Conservation (phyloP, 2,329 filamentous ascomycete species). For the Phoma sp. region DNA sequence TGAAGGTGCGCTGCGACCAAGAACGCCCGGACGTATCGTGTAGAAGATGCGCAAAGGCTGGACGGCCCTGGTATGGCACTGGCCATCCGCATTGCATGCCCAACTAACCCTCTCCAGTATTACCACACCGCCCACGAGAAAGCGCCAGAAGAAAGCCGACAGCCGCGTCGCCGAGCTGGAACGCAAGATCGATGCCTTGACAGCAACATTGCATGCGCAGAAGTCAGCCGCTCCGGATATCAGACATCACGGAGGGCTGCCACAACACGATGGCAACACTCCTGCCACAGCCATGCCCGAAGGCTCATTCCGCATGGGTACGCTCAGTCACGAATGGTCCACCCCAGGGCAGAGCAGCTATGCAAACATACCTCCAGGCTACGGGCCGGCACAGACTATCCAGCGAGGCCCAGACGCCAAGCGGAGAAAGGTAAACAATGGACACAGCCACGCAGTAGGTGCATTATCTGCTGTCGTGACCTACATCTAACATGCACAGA, state of each 20-base stretch:
- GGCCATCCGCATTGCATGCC: background rate
- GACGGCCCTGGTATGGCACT: slow-evolving; percentile 75
- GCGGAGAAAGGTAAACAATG: slow-evolving; percentile 39
- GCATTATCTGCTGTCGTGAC: background rate
- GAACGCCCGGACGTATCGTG: slow-evolving; percentile 68
- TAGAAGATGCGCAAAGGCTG: slow-evolving; percentile 78
- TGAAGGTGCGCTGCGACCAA: slow-evolving; percentile 74
- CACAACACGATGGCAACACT: slow-evolving; percentile 26
- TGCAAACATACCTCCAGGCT: slow-evolving; percentile 41
- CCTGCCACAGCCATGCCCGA: slow-evolving; percentile 27
- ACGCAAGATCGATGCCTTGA: slow-evolving; percentile 89
- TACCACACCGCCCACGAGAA: slow-evolving; percentile 73
- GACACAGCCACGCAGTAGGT: slow-evolving; percentile 40
- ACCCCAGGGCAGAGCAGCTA: slow-evolving; percentile 26
- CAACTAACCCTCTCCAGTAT: slow-evolving; percentile 29
- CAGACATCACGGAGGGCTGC: slow-evolving; percentile 33
- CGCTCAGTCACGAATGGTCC: slow-evolving; percentile 41
- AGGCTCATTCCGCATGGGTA: slow-evolving; percentile 36
- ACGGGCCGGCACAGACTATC: slow-evolving; percentile 40
- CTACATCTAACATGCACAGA: slow-evolving; percentile 27
- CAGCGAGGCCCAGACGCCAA: slow-evolving; percentile 43
- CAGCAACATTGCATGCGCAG: slow-evolving; percentile 75
- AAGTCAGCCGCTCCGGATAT: slow-evolving; percentile 34
- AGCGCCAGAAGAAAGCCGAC: slow-evolving; percentile 91
- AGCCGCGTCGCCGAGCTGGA: slow-evolving; percentile 88